phyloP scores from a whole-genome alignment of 306 rosid species.

The Cucumis hystrix region DNA sequence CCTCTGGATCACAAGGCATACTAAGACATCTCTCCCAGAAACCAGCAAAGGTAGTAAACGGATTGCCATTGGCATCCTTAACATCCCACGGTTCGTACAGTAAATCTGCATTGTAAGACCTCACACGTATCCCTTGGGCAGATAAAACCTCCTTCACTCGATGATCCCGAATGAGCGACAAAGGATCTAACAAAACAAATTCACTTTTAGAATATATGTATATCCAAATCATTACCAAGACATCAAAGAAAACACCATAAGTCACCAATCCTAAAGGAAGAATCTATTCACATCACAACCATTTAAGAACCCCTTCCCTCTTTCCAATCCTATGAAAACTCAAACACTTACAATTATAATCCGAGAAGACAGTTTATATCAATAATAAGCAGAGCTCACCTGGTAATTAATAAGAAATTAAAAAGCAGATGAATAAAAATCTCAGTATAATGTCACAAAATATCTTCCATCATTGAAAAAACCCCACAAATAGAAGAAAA shows the following conservation, averaged over 20 bases:
- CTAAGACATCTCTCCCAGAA: constrained; percentile 98
- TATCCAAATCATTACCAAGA: neutral
- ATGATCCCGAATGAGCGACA: constrained; percentile 91
- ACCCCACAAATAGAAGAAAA: neutral
- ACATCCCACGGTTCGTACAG: constrained; percentile 99
- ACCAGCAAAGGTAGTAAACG: constrained; percentile 73
- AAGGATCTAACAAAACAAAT: constrained; percentile 48
- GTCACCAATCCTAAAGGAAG: neutral
- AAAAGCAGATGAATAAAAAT: neutral
- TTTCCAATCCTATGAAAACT: neutral
- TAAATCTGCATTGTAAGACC: constrained; percentile 83
- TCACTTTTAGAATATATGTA: neutral
- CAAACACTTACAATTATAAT: neutral
- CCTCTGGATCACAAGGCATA: constrained; percentile 97
- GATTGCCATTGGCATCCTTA: constrained; percentile 62
- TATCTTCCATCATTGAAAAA: neutral
- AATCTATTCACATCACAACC: neutral
- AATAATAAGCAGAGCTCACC: neutral
- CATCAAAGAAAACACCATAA: neutral
- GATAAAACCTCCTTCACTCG: constrained; percentile 69
- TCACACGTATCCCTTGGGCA: constrained; percentile 69
- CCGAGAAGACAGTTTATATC: neutral
- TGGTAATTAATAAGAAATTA: neutral
- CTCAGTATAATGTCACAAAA: neutral
- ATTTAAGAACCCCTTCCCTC: neutral